These are phyloP conservation scores for Paraglomus occultum DNA, from an alignment of 192 early-diverging fungal species.

Conservation along the genomic window DNA sequence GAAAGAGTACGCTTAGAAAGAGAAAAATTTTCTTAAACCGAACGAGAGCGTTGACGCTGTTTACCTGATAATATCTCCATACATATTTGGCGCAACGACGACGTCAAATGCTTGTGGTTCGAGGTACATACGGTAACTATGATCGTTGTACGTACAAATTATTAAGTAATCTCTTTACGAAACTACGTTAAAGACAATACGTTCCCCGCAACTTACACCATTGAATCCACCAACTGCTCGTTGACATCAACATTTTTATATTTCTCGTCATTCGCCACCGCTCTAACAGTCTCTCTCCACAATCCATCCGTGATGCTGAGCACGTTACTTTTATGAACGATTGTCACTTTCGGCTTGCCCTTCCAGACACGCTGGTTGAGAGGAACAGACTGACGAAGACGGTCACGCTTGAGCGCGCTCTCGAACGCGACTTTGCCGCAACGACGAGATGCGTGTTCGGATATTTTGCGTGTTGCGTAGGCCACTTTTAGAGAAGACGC, in stretches of 20 bases:
- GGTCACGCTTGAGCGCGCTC: conserved; percentile 81
- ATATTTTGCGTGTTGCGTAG: conserved; percentile 88
- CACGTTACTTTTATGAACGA: conserved; percentile 98
- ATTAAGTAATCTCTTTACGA: background rate
- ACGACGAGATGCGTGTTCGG: conserved; percentile 83
- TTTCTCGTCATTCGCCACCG: conserved; percentile 61
- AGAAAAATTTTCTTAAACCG: background rate
- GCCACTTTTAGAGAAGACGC: conserved; percentile 66
- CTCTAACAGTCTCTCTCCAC: conserved; percentile 89
- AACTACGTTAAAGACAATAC: background rate
- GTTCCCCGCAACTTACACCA: conserved; percentile 69
- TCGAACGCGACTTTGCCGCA: conserved; percentile 90
- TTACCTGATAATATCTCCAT: conserved; percentile 91
- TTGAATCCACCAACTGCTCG: conserved; percentile 98
- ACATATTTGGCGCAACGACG: conserved; percentile 95
- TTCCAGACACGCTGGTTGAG: conserved; percentile 63
- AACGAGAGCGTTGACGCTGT: background rate
- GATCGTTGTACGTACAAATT: background rate
- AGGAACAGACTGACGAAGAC: conserved; percentile 58
- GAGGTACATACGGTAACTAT: conserved; percentile 90
- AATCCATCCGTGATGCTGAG: conserved; percentile 93
- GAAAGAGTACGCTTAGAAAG: background rate
- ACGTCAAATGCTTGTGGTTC: conserved; percentile 97
- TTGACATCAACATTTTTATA: conserved; percentile 71
- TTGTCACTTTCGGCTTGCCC: conserved; percentile 75